Evolutionary conservation across 2,329 filamentous ascomycete species (phyloP).

Genomic region (Escovopsis sp.): DNA sequence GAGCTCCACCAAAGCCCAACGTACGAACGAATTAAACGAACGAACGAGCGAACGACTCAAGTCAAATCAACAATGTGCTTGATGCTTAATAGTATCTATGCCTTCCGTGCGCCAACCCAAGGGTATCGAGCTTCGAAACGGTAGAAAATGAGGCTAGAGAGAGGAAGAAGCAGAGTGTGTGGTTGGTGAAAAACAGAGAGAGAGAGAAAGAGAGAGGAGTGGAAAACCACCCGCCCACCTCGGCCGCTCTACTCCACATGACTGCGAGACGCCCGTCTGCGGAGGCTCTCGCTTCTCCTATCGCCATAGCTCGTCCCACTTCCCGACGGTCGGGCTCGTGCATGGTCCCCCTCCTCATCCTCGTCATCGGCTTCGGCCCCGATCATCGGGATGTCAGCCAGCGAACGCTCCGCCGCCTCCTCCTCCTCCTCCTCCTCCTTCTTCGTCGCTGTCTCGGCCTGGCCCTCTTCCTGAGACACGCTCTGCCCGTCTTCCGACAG

Average conservation of each 20-base stretch:
- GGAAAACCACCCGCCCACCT: neutral
- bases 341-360: conserved; percentile 15
- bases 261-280: conserved; percentile 17
- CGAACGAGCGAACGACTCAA: no score
- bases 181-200: neutral
- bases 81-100: neutral
- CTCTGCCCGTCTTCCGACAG: conserved; percentile 28
- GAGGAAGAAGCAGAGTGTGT: neutral
- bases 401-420: conserved; percentile 9
- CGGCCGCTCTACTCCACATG: conserved; percentile 5
- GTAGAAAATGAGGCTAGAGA: neutral
- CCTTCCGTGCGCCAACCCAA: neutral
- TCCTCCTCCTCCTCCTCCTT: conserved; percentile 21
- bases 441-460: conserved; percentile 7
- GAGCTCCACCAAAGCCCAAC: no score
- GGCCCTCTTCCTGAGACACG: conserved; percentile 28
- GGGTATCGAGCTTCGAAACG: neutral
- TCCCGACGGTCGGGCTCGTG: conserved; percentile 28
- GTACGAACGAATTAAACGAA: no score
- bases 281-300: conserved; percentile 17
- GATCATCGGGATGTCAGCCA: conserved; percentile 20
- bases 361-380: conserved; percentile 34
- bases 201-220: neutral
- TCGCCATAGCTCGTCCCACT: conserved; percentile 40
- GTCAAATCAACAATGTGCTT: no score